phyloP scores from a whole-genome alignment of 495 filamentous ascomycete species.

The Podospora bellae-mahoneyi region DNA sequence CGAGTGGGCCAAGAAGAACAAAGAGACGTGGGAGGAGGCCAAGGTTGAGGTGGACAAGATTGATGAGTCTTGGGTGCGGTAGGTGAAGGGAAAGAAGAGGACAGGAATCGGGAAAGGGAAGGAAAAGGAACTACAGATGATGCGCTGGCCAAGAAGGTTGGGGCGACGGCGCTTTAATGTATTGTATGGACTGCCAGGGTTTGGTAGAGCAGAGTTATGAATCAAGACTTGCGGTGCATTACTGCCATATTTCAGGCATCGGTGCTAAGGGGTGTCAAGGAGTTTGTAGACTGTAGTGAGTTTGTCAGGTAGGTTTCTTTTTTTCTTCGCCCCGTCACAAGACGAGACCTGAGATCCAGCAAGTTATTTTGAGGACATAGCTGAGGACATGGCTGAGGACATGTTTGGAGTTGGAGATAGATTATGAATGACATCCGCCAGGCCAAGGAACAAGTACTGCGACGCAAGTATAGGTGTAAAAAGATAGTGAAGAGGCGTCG shows the following conservation, averaged over 20 bases:
- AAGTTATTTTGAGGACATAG: too few relatives aligned
- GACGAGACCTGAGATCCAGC: too few relatives aligned
- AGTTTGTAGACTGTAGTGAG: too few relatives aligned
- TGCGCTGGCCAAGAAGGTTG: neutral
- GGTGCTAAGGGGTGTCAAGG: too few relatives aligned
- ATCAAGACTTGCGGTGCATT: neutral
- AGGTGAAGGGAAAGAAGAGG: neutral
- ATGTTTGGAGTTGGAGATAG: too few relatives aligned
- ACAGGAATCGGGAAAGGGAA: neutral
- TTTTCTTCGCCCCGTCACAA: too few relatives aligned
- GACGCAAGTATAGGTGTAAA: too few relatives aligned
- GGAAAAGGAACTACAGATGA: neutral
- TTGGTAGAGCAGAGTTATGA: neutral
- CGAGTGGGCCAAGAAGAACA: slow-evolving; percentile 97
- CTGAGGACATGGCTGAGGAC: too few relatives aligned
- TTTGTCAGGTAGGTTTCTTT: too few relatives aligned
- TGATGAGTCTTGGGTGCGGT: slow-evolving; percentile 41
- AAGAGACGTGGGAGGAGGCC: slow-evolving; percentile 94
- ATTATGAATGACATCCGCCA: too few relatives aligned
- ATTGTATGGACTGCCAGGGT: neutral
- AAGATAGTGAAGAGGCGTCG: too few relatives aligned
- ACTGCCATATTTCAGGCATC: neutral
- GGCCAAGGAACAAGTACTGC: too few relatives aligned
- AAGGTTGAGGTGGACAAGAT: slow-evolving; percentile 92
- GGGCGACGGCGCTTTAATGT: neutral